Base-by-base conservation (phyloP, 78 protist genomes). In the Dictyostelium brefeldianum region DNA sequence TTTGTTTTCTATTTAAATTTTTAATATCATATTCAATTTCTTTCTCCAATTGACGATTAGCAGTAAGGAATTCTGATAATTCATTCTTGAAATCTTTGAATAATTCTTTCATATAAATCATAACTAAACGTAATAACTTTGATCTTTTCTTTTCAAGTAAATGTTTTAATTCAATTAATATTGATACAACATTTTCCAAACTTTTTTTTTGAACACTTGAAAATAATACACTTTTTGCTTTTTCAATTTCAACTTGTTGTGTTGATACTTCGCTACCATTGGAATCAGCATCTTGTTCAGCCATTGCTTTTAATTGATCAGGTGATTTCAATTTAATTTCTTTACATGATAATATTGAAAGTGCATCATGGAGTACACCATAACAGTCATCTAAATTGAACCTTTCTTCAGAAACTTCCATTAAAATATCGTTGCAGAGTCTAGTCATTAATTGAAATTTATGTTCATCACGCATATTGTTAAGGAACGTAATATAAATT, bases 11-110 rank as follows among this genome's bases (percentile, higher is more conserved):
- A 7, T 27, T 51, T 25, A 70, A 64, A 25, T 36, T 65, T 25
- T 46, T 70, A 75, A 96, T 7, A 51, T 95, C 96, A 29, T 53
- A 95, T 74, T 95, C 95, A 9, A 96, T 83, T 47, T 96, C 98
- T 51, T 85, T 64, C 14, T 96, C 97, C 10, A 96, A 85, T 41
- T 95, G 96, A 20, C 78, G 41, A 59, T 96, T 54, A 4, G 83
- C 95, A 9, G 81, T 59, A 71, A 96, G 70, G 5, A 93, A 62
- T 17, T 96, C 97, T 17, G 82, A 73, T n/a, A 75, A 17, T 57
- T 96, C 97, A 4, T 57, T 75, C 64, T 82, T 90, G 83, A 83
- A 95, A 89, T 94, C 96, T 14, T 69, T 36, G 65, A 67, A 75
- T 43, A 96, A 7, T 36, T 84, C 94, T 14, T 46, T n/a, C 41